Base-by-base conservation (phyloP, 257 asterid genomes). In the Paulownia fortunei region DNA sequence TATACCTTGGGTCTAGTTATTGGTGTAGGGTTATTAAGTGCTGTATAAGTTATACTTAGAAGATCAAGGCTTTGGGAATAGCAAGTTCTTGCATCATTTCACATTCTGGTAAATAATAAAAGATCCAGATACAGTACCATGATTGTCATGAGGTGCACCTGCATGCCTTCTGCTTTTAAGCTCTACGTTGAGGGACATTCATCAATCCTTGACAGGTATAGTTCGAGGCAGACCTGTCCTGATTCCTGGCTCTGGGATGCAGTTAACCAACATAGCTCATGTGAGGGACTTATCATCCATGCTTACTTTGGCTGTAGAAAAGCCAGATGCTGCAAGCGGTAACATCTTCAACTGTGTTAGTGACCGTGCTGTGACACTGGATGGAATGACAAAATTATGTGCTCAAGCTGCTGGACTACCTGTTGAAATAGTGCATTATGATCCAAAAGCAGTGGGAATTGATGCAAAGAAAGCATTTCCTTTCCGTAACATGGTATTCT, bases 391-490 rank as follows among this genome's bases (percentile, higher is more conserved):
- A n/a, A 90, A 82, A 83, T 82, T 88, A 15, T 95, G 98, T 23
- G 99, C 97, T 39, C 66, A 90, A 80, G 99, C 96, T 47, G 94
- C 97, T 0, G 97, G 94, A 19, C 74, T 79, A 37, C 88, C 98
- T 21, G 94, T 91, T 68, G 97, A 95, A 68, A 95, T 95, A 65
- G 85, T 92, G 74, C 98, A 95, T 75, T 95, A 91, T 69, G 97
- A 95, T 58, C 99, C 98, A 1, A 91, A 93, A 84, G 91, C 83
- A 56, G 86, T 92, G 34, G 99, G 99, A 68, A 26, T 88, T 16
- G 98, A 92, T 42, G 97, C 98, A 30, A 94, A 86, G 88, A 95
- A 95, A 85, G 99, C 99, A 21, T 95, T 93, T 82, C 99, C 99
- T 82, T 95, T 95, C 86, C 92, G 99, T 24, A 95, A 82, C 91